Base-by-base conservation (phyloP, 2,329 filamentous ascomycete genomes). In the Penicillium sp. region DNA sequence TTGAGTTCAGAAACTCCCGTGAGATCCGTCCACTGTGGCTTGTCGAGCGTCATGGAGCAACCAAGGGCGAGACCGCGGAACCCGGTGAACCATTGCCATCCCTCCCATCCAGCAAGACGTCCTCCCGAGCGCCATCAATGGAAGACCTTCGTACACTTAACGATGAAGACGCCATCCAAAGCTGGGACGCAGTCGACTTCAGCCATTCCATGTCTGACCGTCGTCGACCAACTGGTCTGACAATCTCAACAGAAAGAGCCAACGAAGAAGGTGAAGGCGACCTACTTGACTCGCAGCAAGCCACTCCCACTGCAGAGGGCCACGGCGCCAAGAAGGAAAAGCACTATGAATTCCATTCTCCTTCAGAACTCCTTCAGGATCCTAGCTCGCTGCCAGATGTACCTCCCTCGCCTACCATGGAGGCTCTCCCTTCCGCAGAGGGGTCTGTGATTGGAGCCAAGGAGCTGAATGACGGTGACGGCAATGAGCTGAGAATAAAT, bases 11-110 rank as follows among this genome's bases (percentile, higher is more conserved):
- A 54, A 72, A 71, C 33, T 75, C 71, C 16, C 82, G 82, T 49
- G 90, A 94, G 66, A 86, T 92, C 64, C 86, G 88, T 60, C 92
- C 92, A 0, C 75, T 96, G 8, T 93, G 89, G 71, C 84, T 96
- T 21, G 83, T 95, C 6, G 89, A 95, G 69, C 85, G 79, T 28
- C 82, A 79, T 59, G 73, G 75, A 18, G 57, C 67, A 9, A 65
- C 58, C 16, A 79, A 80, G 62, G 65, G 68, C 16, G 73, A 69
- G 57, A 67, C 64, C 2, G 24, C 36, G 15, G 68, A 74, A 36
- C 56, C 58, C 13, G 71, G 76, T 24, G 76, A 76, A 46, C 63
- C 72, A 4, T 68, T 77, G 43, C 79, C 79, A 31, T 76, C 76
- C n/a, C 68, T 82, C 10, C 79, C 79, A 36, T 76, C 76, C 6